These are phyloP conservation scores for Trapa bicornis DNA, from an alignment of 345 rosid species.

Conservation along the genomic window DNA sequence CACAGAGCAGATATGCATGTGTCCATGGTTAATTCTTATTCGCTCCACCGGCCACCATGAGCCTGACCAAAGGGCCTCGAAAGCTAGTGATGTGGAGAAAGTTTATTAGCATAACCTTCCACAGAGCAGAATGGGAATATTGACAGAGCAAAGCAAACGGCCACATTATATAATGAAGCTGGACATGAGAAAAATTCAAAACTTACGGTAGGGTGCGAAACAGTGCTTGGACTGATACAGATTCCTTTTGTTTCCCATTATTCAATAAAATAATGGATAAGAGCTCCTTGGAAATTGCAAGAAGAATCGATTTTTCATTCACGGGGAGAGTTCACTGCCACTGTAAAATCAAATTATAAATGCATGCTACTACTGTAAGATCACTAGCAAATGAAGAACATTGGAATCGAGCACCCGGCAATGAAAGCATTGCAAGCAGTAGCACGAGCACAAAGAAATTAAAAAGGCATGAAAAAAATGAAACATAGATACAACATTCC, in stretches of 20 bases:
- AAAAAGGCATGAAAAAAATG: background rate
- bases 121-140: background rate
- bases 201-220: constrained; percentile 43
- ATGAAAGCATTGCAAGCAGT: background rate
- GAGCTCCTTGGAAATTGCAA: background rate
- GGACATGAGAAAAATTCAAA: background rate
- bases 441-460: background rate
- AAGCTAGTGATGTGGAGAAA: constrained; percentile 36
- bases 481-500: background rate
- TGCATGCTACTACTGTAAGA: background rate
- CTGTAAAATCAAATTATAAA: background rate
- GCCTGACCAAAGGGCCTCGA: constrained; percentile 46
- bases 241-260: constrained; percentile 20
- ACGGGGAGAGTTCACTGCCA: background rate
- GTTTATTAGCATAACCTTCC: background rate
- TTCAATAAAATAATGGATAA: background rate
- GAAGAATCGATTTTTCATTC: background rate
- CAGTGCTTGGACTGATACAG: constrained; percentile 47
- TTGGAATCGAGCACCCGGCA: background rate
- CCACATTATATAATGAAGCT: background rate
- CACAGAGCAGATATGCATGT: constrained; percentile 25
- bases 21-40: constrained; percentile 41
- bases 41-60: constrained; percentile 55
- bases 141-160: too few relatives aligned
- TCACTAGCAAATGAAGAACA: background rate